Evolutionary conservation across 768 basidiomycete species (phyloP).

Genomic region (Melanogaster broomeanus): DNA sequence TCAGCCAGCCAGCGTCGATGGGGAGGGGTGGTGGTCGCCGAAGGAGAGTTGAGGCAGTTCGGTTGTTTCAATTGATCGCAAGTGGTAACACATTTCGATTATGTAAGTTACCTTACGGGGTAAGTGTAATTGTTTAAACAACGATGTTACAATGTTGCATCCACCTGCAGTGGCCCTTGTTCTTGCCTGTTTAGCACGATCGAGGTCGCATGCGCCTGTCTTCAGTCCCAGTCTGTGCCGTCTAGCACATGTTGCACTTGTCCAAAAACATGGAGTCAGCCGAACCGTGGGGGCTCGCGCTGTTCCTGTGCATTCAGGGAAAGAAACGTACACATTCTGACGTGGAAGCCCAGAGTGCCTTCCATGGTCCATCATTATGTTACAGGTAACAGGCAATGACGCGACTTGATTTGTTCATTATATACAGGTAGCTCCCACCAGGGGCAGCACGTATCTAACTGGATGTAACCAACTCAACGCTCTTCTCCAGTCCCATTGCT

Average conservation of each 20-base stretch:
- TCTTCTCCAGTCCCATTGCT: background rate
- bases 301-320: too few species aligned
- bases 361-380: too few species aligned
- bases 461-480: background rate
- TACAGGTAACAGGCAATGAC: too few species aligned
- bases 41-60: background rate
- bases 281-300: too few species aligned
- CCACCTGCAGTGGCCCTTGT: background rate
- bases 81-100: background rate
- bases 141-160: too few species aligned
- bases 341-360: too few species aligned
- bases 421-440: constrained; percentile 1
- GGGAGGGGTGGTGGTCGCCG: background rate
- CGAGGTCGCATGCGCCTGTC: too few species aligned
- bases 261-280: too few species aligned
- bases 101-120: constrained; percentile 4
- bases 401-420: background rate
- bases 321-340: too few species aligned
- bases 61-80: background rate
- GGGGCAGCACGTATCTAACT: background rate
- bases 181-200: too few species aligned
- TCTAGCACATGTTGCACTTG: background rate
- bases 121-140: background rate
- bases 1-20: constrained; percentile 5
- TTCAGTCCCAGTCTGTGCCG: background rate